Conservation (phyloP, 140 eudicot species). For the Stevia rebaudiana region DNA sequence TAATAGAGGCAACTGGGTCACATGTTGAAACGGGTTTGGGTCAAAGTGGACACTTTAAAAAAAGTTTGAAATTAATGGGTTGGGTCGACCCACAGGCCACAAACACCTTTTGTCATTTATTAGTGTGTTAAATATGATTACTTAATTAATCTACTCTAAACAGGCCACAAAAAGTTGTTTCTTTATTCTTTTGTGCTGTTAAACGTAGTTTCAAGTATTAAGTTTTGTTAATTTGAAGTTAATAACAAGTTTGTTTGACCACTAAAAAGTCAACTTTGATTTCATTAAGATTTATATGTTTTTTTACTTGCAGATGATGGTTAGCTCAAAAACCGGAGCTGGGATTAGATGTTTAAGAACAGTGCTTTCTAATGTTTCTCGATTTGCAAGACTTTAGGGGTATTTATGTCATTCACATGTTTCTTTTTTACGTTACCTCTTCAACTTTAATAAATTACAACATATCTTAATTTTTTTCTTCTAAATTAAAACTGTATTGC, state of each 20-base stretch:
- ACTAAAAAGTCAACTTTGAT: neutral
- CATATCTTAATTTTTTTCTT: neutral
- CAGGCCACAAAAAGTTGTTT: too few relatives aligned
- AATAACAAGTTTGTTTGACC: neutral
- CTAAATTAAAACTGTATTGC: neutral
- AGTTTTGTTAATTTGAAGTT: neutral
- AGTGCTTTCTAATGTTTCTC: constrained; percentile 61
- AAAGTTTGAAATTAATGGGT: neutral
- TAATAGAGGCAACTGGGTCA: neutral
- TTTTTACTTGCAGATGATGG: constrained; percentile 73
- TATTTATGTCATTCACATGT: constrained; percentile 9
- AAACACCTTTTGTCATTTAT: neutral
- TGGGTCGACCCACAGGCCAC: neutral
- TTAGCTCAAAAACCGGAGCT: constrained; percentile 88
- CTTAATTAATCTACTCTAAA: too few relatives aligned
- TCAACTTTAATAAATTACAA: neutral
- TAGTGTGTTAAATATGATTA: neutral
- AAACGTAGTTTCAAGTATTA: neutral
- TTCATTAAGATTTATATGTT: neutral
- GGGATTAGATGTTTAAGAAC: constrained; percentile 83
- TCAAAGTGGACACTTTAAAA: neutral
- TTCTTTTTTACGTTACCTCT: neutral
- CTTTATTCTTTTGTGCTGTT: too few relatives aligned
- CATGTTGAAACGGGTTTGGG: neutral
- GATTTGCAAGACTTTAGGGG: constrained; percentile 49